Evolutionary conservation across 2,329 filamentous ascomycete genomes (phyloP), one percentile per base, ranked within the genome.

Genomic region (Epicoccum sorghinum): DNA sequence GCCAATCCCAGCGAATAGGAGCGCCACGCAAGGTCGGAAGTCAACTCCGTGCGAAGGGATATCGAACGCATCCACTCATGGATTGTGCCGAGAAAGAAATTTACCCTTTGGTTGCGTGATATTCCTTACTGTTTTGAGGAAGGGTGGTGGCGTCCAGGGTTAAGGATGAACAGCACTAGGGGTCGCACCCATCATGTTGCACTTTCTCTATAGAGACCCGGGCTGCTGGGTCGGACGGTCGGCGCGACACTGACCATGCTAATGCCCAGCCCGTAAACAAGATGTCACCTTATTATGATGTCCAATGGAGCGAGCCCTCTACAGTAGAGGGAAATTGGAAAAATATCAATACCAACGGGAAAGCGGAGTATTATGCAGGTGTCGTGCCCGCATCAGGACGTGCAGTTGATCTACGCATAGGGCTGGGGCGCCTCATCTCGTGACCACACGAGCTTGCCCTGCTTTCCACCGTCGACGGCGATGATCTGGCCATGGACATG

Each of bases 391-490:
- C 18, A 18, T 18, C 18, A 18, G 18, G 38, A 12, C 40, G 48
- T 45, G 23, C 22, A 38, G 18, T 44, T n/a, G 40, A 45, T 45
- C 39, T 45, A 46, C 30, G 2, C 30, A n/a, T 46, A 50, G 25
- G 46, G 40, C 47, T 43, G 43, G 22, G 47, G 45, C 14, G 56
- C 48, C 40, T 65, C 68, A 72, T 65, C 76, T 70, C 68, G 70
- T 13, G 60, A 67, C 73, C 74, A 78, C 61, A 78, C 67, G 8
- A 79, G 58, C 38, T 74, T 77, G 7, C 76, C 78, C 51, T 72
- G 73, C 67, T 80, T 81, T 4, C 79, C 79, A 14, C 69, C 74
- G 65, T 81, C 78, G 22, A 82, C 77, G 40, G 75, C 76, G 37
- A 81, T 54, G 4, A 78, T 57, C 55, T 81, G 78, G 1, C 78